Conservation (phyloP, 805 yeast species). For the Suhomyces emberorum region DNA sequence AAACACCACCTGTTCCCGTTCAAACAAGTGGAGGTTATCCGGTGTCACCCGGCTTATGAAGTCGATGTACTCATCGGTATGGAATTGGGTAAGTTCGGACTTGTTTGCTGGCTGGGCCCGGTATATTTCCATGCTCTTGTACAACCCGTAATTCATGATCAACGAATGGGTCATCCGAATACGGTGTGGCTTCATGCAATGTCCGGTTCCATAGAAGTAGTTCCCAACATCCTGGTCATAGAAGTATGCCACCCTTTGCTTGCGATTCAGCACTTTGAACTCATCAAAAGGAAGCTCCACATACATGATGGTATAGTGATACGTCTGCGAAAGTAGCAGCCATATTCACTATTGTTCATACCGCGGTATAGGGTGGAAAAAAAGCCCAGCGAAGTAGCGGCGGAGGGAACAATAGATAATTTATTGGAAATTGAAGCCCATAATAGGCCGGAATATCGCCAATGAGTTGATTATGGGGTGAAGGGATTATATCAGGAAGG, state of each 20-base stretch:
- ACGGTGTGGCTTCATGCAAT: constrained; percentile 98
- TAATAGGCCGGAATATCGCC: no score
- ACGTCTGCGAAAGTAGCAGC: no score
- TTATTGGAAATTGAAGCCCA: no score
- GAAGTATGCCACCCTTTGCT: constrained; percentile 43
- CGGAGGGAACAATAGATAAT: no score
- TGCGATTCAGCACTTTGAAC: constrained; percentile 38
- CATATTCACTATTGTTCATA: no score
- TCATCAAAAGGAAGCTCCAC: constrained; percentile 46
- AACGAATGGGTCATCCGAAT: constrained; percentile 98
- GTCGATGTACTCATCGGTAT: constrained; percentile 95
- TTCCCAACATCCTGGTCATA: constrained; percentile 86
- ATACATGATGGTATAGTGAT: constrained; percentile 27
- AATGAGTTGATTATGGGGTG: no score
- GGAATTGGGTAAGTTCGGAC: constrained; percentile 98
- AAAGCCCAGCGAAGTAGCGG: no score
- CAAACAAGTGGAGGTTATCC: constrained; percentile 81
- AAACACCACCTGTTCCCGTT: constrained; percentile 85
- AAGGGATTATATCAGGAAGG: no score
- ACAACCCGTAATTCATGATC: constrained; percentile 94
- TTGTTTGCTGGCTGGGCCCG: constrained; percentile 97
- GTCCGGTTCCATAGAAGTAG: constrained; percentile 97
- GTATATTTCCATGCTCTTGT: constrained; percentile 95
- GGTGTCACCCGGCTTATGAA: constrained; percentile 88
- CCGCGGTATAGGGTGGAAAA: no score